phyloP scores from a whole-genome alignment of 306 rosid species.

The Cucurbita ficifolia region DNA sequence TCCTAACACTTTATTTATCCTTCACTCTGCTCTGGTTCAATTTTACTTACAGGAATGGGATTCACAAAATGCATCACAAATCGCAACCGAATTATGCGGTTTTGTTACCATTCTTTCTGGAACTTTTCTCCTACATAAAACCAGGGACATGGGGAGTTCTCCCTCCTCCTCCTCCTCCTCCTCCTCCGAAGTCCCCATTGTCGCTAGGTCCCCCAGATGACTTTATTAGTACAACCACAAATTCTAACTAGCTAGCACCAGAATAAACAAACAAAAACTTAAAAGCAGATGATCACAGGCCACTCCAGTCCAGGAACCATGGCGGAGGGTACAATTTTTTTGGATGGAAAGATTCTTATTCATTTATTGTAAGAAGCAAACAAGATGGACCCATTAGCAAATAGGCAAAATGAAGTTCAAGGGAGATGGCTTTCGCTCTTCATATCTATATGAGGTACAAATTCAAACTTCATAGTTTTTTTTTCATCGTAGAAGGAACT shows the following conservation, averaged over 20 bases:
- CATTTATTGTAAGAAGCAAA: not conserved
- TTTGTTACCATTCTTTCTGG: constrained; percentile 80
- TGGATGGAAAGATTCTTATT: constrained; percentile 7
- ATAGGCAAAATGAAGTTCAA: not conserved
- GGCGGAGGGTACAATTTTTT: not conserved
- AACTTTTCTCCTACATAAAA: constrained; percentile 80
- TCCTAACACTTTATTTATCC: not conserved
- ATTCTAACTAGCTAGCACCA: not conserved
- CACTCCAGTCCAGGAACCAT: not conserved
- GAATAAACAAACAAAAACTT: not conserved
- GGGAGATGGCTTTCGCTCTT: not conserved
- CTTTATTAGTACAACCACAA: not conserved
- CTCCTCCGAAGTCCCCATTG: not conserved
- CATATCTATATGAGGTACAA: not conserved
- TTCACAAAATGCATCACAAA: constrained; percentile 48
- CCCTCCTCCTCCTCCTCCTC: not conserved
- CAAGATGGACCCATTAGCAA: not conserved
- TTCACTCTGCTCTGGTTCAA: not conserved
- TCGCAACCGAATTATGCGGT: constrained; percentile 65
- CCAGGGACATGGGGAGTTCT: constrained; percentile 61
- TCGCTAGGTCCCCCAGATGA: not conserved
- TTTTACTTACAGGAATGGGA: constrained; percentile 54
- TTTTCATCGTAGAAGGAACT: not conserved
- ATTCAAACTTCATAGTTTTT: not conserved
- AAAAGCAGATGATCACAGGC: too few relatives aligned